Evolutionary conservation across 305 asterid genomes (phyloP).

Genomic region (Plantago coronopus): DNA sequence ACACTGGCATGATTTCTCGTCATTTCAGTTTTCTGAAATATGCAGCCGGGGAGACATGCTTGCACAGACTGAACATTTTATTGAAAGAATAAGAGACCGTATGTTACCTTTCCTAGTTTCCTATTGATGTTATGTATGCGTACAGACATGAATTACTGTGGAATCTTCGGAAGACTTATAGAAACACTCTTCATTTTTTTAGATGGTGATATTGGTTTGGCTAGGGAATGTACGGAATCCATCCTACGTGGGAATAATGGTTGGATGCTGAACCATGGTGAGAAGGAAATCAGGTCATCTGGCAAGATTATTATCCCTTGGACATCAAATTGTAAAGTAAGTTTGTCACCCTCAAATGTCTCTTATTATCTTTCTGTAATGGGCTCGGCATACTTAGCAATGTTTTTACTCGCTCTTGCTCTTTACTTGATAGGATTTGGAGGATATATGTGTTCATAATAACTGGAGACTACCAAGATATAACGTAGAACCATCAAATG

Average conservation of each 20-base stretch:
- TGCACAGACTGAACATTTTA: conserved; percentile 29
- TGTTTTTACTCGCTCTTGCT: background rate
- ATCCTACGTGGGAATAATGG: conserved; percentile 18
- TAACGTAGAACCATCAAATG: conserved; percentile 28
- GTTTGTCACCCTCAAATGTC: conserved; percentile 20
- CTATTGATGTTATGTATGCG: background rate
- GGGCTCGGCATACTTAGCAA: no score
- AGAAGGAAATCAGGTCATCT: conserved; percentile 23
- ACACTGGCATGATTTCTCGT: conserved; percentile 9
- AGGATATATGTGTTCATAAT: conserved; percentile 35
- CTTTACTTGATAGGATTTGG: conserved; percentile 36
- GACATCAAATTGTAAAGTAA: conserved; percentile 40
- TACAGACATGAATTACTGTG: background rate
- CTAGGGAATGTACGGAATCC: conserved; percentile 23
- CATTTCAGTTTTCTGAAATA: conserved; percentile 31
- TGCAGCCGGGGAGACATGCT: conserved; percentile 32
- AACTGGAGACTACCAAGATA: conserved; percentile 41
- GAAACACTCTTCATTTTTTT: background rate
- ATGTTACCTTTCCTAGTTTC: conserved; percentile 10
- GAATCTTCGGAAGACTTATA: background rate
- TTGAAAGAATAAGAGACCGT: conserved; percentile 37
- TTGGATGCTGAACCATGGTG: conserved; percentile 21
- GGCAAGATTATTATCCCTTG: conserved; percentile 28
- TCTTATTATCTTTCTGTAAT: conserved; percentile 3
- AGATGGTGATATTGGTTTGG: conserved; percentile 37